Conservation (phyloP, 2,329 filamentous ascomycete species). For the Aspergillus sp. region DNA sequence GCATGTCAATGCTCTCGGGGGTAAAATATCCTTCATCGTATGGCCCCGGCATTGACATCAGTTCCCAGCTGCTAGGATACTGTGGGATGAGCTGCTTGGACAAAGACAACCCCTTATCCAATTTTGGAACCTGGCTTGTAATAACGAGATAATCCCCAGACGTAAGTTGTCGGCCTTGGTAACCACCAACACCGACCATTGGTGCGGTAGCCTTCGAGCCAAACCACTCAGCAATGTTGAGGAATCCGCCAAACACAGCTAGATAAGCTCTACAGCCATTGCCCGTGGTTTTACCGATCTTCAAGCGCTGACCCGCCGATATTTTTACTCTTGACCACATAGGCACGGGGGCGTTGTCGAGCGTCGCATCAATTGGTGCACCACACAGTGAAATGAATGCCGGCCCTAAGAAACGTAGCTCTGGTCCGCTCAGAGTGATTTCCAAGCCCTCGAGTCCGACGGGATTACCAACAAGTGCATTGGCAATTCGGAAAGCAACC, state of each 20-base stretch:
- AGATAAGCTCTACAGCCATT: constrained; percentile 60
- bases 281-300: constrained; percentile 54
- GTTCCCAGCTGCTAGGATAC: constrained; percentile 53
- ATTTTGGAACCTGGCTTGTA: constrained; percentile 37
- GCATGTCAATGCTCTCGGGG: constrained; percentile 54
- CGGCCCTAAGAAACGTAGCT: constrained; percentile 55
- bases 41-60: constrained; percentile 57
- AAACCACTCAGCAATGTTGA: constrained; percentile 57
- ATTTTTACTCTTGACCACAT: constrained; percentile 59
- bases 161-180: constrained; percentile 58
- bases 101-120: constrained; percentile 36
- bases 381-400: constrained; percentile 60
- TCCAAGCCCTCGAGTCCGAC: constrained; percentile 56
- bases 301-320: constrained; percentile 52
- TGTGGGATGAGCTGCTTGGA: constrained; percentile 49
- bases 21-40: constrained; percentile 57
- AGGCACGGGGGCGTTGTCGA: constrained; percentile 51
- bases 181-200: constrained; percentile 58
- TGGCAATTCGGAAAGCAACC: constrained; percentile 58
- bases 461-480: constrained; percentile 59
- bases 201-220: constrained; percentile 61
- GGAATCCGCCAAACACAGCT: constrained; percentile 57
- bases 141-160: constrained; percentile 56
- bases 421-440: constrained; percentile 61
- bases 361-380: constrained; percentile 51